A percentile compares a stretch with the other conserved stretches of the same genome.
Evolutionary conservation across 345 rosid genomes (phyloP).

Genomic region (Rhizophora mangle): DNA sequence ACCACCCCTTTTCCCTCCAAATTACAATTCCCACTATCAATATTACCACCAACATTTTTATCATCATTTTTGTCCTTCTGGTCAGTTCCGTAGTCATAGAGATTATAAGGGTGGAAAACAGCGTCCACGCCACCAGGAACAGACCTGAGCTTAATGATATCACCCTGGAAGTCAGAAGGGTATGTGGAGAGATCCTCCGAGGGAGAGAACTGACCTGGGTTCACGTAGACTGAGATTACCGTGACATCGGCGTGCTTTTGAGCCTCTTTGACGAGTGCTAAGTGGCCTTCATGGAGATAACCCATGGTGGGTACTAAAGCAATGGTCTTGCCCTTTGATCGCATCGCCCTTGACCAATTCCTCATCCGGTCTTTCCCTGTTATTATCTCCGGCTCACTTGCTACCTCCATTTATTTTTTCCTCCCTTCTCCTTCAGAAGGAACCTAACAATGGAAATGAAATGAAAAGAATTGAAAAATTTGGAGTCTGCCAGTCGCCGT

Average conservation of each 20-base stretch:
- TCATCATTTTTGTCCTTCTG: background rate
- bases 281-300: conserved; percentile 80
- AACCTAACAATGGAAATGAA: too few relatives aligned
- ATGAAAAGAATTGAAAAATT: too few relatives aligned
- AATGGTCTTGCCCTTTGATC: conserved; percentile 63
- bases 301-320: conserved; percentile 91
- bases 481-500: too few relatives aligned
- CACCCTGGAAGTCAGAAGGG: conserved; percentile 87
- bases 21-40: background rate
- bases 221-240: conserved; percentile 83
- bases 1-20: conserved; percentile 26
- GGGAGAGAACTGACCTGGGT: conserved; percentile 97
- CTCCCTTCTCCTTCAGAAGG: too few relatives aligned
- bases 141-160: conserved; percentile 54
- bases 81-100: conserved; percentile 49
- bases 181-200: conserved; percentile 80
- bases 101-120: conserved; percentile 69
- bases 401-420: conserved; percentile 22
- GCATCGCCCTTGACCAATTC: conserved; percentile 62
- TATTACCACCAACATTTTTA: background rate
- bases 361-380: conserved; percentile 67
- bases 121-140: conserved; percentile 55
- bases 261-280: conserved; percentile 68
- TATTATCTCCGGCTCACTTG: conserved; percentile 43
- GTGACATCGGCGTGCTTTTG: conserved; percentile 41